Evolutionary conservation across 75 land plant species (phyloP).

Genomic region (Picea sitchensis): DNA sequence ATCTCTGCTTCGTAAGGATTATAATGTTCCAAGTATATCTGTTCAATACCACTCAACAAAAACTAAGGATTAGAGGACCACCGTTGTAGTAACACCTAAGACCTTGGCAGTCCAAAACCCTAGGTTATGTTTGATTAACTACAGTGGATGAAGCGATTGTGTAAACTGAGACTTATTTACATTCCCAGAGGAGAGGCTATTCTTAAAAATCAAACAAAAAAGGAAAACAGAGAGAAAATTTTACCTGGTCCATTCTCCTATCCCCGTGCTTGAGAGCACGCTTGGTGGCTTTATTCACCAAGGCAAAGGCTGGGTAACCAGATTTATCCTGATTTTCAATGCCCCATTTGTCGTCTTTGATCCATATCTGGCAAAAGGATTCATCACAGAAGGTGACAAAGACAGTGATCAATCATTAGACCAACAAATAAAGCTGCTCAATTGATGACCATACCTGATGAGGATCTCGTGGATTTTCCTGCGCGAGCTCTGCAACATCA

Average conservation of each 20-base stretch:
- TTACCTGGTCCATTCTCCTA: constrained; percentile 10
- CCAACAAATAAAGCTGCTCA: neutral
- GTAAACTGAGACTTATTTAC: neutral
- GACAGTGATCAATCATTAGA: neutral
- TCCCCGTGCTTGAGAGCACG: constrained; percentile 43
- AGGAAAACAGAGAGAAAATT: too few relatives aligned
- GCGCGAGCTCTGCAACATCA: constrained; percentile 7
- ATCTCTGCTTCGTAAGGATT: constrained; percentile 6
- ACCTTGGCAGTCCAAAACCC: neutral
- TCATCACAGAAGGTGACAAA: neutral
- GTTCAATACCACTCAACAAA: neutral
- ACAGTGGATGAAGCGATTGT: neutral
- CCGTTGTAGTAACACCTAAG: neutral
- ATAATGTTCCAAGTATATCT: neutral
- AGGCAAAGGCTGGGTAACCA: constrained; percentile 58
- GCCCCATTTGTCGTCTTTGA: constrained; percentile 49
- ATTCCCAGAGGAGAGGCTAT: neutral
- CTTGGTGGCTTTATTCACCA: constrained; percentile 64
- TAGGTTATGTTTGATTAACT: neutral
- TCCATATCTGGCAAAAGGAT: constrained; percentile 49
- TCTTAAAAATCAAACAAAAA: neutral
- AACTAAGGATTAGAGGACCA: neutral
- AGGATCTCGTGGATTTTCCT: neutral
- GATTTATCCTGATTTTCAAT: constrained; percentile 51
- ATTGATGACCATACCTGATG: neutral